Conservation (phyloP, 2,329 filamentous ascomycete species). For the Fusarium verrucosum region DNA sequence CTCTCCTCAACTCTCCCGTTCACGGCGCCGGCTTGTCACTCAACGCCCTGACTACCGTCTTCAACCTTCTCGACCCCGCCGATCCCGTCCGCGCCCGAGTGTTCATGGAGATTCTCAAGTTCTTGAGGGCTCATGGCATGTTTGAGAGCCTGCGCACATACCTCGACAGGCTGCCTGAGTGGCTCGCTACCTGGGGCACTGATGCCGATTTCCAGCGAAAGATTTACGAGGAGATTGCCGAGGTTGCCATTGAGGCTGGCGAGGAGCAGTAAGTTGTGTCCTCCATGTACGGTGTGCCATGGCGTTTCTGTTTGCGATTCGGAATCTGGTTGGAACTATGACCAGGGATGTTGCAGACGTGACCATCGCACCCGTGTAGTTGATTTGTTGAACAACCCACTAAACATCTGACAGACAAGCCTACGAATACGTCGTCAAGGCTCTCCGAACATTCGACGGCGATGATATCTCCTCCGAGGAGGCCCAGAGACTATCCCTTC, state of each 20-base stretch:
- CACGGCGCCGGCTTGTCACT: constrained; percentile 89
- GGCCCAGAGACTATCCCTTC: constrained; percentile 67
- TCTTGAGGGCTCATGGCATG: constrained; percentile 77
- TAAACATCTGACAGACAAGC: constrained; percentile 58
- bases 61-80: constrained; percentile 85
- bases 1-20: constrained; percentile 83
- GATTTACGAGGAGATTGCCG: constrained; percentile 83
- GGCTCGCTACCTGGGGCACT: constrained; percentile 85
- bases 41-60: constrained; percentile 91
- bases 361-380: not conserved
- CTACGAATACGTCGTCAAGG: constrained; percentile 74
- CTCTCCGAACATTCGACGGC: constrained; percentile 67
- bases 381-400: constrained; percentile 8
- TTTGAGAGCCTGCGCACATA: constrained; percentile 88
- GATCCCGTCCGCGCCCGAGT: constrained; percentile 89
- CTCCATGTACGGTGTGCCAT: not conserved
- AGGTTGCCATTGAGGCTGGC: constrained; percentile 79
- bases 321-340: not conserved
- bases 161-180: constrained; percentile 81
- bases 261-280: constrained; percentile 73
- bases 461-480: constrained; percentile 67
- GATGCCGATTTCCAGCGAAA: constrained; percentile 85
- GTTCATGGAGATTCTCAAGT: constrained; percentile 85
- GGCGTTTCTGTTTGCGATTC: not conserved
- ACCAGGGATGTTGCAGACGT: not conserved